phyloP scores from a whole-genome alignment of 2,329 filamentous ascomycete genomes.

The Colletotrichum tropicicola region DNA sequence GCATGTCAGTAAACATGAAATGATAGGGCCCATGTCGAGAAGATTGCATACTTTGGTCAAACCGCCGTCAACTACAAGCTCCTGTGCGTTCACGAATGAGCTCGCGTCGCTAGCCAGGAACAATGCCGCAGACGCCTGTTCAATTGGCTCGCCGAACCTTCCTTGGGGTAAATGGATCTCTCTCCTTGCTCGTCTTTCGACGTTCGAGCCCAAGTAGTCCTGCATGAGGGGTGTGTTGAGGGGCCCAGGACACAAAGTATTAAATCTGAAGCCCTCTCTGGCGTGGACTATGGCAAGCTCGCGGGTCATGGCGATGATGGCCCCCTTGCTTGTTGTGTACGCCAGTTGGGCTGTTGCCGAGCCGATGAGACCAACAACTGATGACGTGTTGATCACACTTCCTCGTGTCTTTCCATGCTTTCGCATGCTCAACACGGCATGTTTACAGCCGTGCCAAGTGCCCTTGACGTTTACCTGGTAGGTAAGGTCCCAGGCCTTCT shows the following conservation, averaged over 20 bases:
- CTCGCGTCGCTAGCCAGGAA: slow-evolving; percentile 80
- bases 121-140: slow-evolving; percentile 78
- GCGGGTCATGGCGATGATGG: slow-evolving; percentile 77
- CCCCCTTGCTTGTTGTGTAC: slow-evolving; percentile 81
- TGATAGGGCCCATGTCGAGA: no score
- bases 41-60: slow-evolving; percentile 66
- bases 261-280: slow-evolving; percentile 78
- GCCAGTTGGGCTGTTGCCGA: slow-evolving; percentile 77
- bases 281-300: slow-evolving; percentile 81
- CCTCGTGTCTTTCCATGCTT: slow-evolving; percentile 72
- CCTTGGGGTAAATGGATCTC: slow-evolving; percentile 81
- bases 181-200: slow-evolving; percentile 73
- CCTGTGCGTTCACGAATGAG: slow-evolving; percentile 78
- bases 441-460: slow-evolving; percentile 80
- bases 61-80: slow-evolving; percentile 77
- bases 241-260: slow-evolving; percentile 77
- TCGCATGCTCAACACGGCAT: slow-evolving; percentile 74
- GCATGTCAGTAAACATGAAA: background rate
- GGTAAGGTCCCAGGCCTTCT: slow-evolving; percentile 81
- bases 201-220: slow-evolving; percentile 79
- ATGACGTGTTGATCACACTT: slow-evolving; percentile 79
- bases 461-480: slow-evolving; percentile 83
- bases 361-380: slow-evolving; percentile 77
- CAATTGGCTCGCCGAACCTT: slow-evolving; percentile 79
- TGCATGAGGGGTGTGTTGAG: slow-evolving; percentile 80